These are phyloP conservation scores for Voacanga thouarsii DNA, from an alignment of 257 asterid species.

Conservation along the genomic window DNA sequence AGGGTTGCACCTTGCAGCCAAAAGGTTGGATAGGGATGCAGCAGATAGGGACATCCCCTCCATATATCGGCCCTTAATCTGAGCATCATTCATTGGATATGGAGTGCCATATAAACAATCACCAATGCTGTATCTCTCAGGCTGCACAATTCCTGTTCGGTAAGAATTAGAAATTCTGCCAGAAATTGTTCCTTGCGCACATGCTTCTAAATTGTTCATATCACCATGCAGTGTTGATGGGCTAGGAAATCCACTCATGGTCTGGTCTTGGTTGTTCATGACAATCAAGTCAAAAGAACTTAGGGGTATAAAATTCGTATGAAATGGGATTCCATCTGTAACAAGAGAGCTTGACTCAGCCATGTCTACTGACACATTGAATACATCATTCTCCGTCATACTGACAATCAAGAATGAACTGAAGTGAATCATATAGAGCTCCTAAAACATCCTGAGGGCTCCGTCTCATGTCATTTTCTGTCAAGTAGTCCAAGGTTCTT, in stretches of 20 bases:
- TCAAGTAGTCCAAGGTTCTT: background rate
- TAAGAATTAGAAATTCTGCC: slow-evolving; percentile 15
- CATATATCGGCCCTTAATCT: slow-evolving; percentile 26
- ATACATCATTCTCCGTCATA: slow-evolving; percentile 17
- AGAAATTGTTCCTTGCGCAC: slow-evolving; percentile 18
- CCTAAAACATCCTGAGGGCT: background rate
- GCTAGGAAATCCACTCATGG: slow-evolving; percentile 32
- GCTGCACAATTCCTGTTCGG: slow-evolving; percentile 22
- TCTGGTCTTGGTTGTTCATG: slow-evolving; percentile 28
- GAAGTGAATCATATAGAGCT: slow-evolving; percentile 4
- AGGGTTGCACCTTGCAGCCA: slow-evolving; percentile 23
- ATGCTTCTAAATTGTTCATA: slow-evolving; percentile 25
- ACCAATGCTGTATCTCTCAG: slow-evolving; percentile 22
- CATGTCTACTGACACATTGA: slow-evolving; percentile 30
- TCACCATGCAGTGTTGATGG: slow-evolving; percentile 38
- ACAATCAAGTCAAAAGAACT: slow-evolving; percentile 24
- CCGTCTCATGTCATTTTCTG: slow-evolving; percentile 1
- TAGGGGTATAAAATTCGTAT: slow-evolving; percentile 22
- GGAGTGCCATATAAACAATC: slow-evolving; percentile 27
- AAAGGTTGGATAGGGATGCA: slow-evolving; percentile 26
- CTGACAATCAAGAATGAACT: background rate
- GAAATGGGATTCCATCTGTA: slow-evolving; percentile 32
- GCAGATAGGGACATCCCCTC: slow-evolving; percentile 35
- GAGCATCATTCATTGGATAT: slow-evolving; percentile 26
- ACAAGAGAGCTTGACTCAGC: slow-evolving; percentile 26